A percentile compares a stretch with the other conserved stretches of the same genome.
Evolutionary conservation across 495 filamentous ascomycete genomes (phyloP).

Genomic region (Polyplosphaeria fusca): DNA sequence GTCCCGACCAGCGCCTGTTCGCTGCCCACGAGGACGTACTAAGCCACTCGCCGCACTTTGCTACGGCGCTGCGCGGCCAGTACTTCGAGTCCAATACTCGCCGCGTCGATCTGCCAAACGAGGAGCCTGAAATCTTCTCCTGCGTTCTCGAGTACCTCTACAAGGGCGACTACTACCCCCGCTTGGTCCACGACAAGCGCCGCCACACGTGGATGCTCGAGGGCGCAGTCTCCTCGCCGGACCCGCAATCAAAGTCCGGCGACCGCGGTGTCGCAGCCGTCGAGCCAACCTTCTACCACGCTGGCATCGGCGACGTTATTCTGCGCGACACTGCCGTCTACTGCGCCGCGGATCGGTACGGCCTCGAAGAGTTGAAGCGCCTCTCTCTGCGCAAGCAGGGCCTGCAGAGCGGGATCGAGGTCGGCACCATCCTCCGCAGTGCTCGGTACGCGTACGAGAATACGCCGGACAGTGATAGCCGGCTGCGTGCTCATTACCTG

Average conservation of each 20-base stretch:
- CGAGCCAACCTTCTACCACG: conserved; percentile 69
- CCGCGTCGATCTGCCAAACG: conserved; percentile 60
- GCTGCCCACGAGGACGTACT: conserved; percentile 68
- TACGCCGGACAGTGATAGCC: conserved; percentile 84
- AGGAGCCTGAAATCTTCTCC: conserved; percentile 64
- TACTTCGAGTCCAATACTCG: conserved; percentile 55
- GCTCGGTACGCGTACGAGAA: conserved; percentile 92
- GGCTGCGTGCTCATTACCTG: conserved; percentile 89
- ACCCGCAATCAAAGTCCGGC: conserved; percentile 29
- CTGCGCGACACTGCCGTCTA: conserved; percentile 90
- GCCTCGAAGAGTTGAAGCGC: conserved; percentile 76
- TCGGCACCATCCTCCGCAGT: conserved; percentile 81
- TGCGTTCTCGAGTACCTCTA: conserved; percentile 68
- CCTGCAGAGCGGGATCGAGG: conserved; percentile 77
- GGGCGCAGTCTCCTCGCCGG: conserved; percentile 32
- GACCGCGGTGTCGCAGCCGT: conserved; percentile 21
- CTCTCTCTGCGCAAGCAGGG: conserved; percentile 87
- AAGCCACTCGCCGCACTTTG: conserved; percentile 58
- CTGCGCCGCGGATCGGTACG: conserved; percentile 81
- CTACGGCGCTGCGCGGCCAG: conserved; percentile 52
- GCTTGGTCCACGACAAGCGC: conserved; percentile 44
- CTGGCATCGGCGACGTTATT: conserved; percentile 61
- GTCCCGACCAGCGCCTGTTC: conserved; percentile 74
- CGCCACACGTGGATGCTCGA: conserved; percentile 44
- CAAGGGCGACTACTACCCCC: conserved; percentile 66